Percentiles rank a stretch among this genome's conserved stretches.
Conservation (phyloP, 148 eudicot genomes). For the Beta vulgaris region DNA sequence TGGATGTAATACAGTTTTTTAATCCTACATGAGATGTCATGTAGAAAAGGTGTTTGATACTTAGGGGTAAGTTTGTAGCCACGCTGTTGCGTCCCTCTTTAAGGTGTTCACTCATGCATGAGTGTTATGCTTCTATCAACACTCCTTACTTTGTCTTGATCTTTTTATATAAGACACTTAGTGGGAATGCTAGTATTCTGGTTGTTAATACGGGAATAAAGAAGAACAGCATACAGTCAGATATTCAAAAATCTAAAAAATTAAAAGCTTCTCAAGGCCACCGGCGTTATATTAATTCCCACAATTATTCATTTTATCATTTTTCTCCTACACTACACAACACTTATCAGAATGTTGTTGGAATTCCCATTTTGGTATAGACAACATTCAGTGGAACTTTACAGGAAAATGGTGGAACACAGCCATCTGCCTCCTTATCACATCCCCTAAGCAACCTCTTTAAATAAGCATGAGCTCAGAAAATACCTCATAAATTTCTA, state of each 20-base stretch:
- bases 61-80: not conserved
- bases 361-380: no score
- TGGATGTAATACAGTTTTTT: not conserved
- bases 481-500: not conserved
- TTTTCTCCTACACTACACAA: no score
- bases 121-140: not conserved
- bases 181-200: no score
- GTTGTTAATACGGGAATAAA: not conserved
- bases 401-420: no score
- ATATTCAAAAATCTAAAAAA: not conserved
- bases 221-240: not conserved
- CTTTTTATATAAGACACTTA: no score
- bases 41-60: not conserved
- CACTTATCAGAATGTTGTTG: no score
- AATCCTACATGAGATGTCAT: not conserved
- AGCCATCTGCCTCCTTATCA: no score
- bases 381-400: no score
- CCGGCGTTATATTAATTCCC: not conserved
- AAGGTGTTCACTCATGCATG: not conserved
- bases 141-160: not conserved
- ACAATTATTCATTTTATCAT: not conserved
- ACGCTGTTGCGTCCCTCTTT: not conserved
- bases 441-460: not conserved
- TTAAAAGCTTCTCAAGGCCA: not conserved
- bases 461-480: not conserved